A percentile compares a stretch with the other conserved stretches of the same genome.
These are phyloP conservation scores for Saccharum spontaneum DNA, from an alignment of 176 grass and related monocot genomes.

Conservation along the genomic window DNA sequence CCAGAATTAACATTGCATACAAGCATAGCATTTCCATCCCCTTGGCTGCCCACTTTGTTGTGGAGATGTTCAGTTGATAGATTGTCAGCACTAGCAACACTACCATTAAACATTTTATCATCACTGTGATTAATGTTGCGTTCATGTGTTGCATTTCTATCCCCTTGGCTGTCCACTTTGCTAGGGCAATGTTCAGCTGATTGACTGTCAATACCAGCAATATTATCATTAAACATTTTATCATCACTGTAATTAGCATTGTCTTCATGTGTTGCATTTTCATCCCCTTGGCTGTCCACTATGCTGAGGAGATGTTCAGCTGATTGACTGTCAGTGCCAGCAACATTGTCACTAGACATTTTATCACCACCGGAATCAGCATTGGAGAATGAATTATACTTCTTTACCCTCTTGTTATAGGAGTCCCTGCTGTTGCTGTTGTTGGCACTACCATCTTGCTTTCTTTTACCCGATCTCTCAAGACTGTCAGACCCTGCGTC, in stretches of 20 bases:
- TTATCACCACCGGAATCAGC: neutral
- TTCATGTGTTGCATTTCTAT: conserved; percentile 16
- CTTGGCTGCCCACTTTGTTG: neutral
- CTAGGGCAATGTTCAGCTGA: neutral
- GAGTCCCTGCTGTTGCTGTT: neutral
- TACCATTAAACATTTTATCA: conserved; percentile 1
- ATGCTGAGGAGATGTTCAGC: neutral
- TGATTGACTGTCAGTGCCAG: neutral
- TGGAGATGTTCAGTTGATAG: neutral
- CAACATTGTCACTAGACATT: neutral
- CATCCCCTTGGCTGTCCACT: neutral
- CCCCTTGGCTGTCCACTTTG: conserved; percentile 4
- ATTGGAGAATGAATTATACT: neutral
- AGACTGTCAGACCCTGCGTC: neutral
- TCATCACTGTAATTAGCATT: neutral
- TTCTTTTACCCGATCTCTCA: conserved; percentile 39
- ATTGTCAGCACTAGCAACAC: neutral
- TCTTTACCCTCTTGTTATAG: neutral
- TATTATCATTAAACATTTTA: conserved; percentile 8
- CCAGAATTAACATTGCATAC: neutral
- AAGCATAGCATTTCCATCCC: neutral
- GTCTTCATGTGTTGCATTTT: neutral
- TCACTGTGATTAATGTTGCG: neutral
- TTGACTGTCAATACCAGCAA: neutral
- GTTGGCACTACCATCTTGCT: conserved; percentile 33